A percentile compares a stretch with the other conserved stretches of the same genome.
Conservation (phyloP, 176 grass and related monocot species). For the Puccinellia tenuiflora region DNA sequence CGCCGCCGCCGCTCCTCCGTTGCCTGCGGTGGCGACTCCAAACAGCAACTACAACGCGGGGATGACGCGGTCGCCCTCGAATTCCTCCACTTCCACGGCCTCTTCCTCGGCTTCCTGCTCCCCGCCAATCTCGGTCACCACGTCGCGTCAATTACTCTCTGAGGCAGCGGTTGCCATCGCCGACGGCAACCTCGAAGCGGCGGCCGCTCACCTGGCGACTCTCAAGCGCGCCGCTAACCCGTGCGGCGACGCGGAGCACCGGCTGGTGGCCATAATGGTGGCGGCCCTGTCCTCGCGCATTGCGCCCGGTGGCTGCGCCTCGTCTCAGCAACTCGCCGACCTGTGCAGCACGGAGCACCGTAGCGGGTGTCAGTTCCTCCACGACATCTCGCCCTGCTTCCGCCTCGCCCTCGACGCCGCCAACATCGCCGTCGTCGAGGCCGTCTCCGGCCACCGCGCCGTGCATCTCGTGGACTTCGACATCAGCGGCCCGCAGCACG, state of each 20-base stretch:
- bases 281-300: slow-evolving; percentile 51
- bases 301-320: background rate
- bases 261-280: slow-evolving; percentile 71
- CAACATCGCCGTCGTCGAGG: slow-evolving; percentile 54
- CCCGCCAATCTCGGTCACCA: slow-evolving; percentile 35
- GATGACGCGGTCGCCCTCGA: slow-evolving; percentile 61
- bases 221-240: slow-evolving; percentile 41
- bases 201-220: slow-evolving; percentile 35
- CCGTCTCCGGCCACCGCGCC: slow-evolving; percentile 33
- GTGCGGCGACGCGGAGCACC: slow-evolving; percentile 65
- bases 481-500: slow-evolving; percentile 58
- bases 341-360: slow-evolving; percentile 53
- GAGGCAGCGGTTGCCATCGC: slow-evolving; percentile 60
- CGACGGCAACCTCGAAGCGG: slow-evolving; percentile 55
- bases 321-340: slow-evolving; percentile 31
- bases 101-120: slow-evolving; percentile 82
- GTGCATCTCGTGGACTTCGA: slow-evolving; percentile 90
- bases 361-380: slow-evolving; percentile 47
- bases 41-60: slow-evolving; percentile 18
- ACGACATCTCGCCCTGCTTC: slow-evolving; percentile 67
- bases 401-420: slow-evolving; percentile 65
- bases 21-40: slow-evolving; percentile 2
- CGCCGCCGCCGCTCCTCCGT: background rate
- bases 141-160: slow-evolving; percentile 54
- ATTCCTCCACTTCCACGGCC: slow-evolving; percentile 72